Conservation (phyloP, 2,329 filamentous ascomycete genomes). For the Aspergillus flavus region DNA sequence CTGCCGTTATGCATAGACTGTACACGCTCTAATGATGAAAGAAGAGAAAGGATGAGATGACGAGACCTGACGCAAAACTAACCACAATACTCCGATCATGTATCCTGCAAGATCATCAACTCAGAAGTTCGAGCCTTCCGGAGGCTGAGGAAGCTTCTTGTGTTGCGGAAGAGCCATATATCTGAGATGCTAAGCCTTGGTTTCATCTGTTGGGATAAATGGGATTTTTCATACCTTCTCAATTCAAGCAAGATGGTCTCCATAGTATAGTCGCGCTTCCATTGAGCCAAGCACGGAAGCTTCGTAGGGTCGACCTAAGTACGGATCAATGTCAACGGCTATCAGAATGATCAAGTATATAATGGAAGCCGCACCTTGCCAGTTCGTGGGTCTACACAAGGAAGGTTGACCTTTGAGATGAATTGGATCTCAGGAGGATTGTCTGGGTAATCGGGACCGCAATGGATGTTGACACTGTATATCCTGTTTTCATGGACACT, state of each 20-base stretch:
- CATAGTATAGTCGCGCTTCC: constrained; percentile 94
- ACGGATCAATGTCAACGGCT: constrained; percentile 7
- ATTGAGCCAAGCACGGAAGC: constrained; percentile 81
- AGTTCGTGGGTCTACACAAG: constrained; percentile 79
- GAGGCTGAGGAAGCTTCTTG: constrained; percentile 93
- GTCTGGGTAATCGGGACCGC: constrained; percentile 86
- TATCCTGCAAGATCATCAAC: constrained; percentile 24
- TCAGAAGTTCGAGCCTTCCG: constrained; percentile 73
- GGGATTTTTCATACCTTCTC: constrained; percentile 59
- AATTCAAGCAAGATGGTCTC: constrained; percentile 89
- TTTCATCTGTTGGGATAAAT: constrained; percentile 24
- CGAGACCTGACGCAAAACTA: constrained; percentile 26
- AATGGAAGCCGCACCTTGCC: constrained; percentile 61
- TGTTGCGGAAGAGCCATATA: constrained; percentile 90
- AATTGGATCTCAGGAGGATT: constrained; percentile 88
- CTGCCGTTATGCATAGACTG: constrained; percentile 41
- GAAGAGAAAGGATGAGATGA: constrained; percentile 25
- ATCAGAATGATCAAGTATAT: not conserved
- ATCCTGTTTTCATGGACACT: constrained; percentile 98
- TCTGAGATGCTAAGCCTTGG: constrained; percentile 53
- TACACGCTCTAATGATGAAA: constrained; percentile 37
- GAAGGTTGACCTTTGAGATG: constrained; percentile 93
- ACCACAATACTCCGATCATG: constrained; percentile 35
- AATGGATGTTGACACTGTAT: constrained; percentile 97
- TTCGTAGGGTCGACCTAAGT: constrained; percentile 76